phyloP scores from a whole-genome alignment of 2,329 filamentous ascomycete species.

The Aspergillus sp. region DNA sequence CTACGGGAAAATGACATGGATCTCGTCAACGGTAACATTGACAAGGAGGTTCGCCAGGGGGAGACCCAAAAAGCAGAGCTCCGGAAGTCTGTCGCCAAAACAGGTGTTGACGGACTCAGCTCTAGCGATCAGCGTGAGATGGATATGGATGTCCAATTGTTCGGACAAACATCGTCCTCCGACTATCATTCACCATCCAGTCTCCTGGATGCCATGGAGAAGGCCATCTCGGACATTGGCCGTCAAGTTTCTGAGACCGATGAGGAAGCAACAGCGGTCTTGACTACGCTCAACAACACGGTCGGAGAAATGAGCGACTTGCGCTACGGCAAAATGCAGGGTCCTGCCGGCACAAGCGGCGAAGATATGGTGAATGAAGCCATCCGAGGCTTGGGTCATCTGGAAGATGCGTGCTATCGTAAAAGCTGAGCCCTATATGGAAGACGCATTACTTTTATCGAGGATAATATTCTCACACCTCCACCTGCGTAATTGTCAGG shows the following conservation, averaged over 20 bases:
- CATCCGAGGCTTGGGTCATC: slow-evolving; percentile 63
- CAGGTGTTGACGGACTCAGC: slow-evolving; percentile 37
- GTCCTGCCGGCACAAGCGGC: slow-evolving; percentile 53
- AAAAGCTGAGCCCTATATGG: slow-evolving; percentile 12
- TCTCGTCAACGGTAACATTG: slow-evolving; percentile 59
- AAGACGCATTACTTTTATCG: background rate
- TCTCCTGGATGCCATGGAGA: slow-evolving; percentile 69
- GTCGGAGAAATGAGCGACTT: slow-evolving; percentile 78
- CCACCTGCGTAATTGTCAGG: background rate
- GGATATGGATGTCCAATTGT: slow-evolving; percentile 59
- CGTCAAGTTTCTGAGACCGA: slow-evolving; percentile 67
- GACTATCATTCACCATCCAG: slow-evolving; percentile 62
- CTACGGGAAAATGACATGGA: slow-evolving; percentile 71
- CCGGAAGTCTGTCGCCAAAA: slow-evolving; percentile 33
- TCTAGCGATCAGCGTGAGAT: slow-evolving; percentile 41
- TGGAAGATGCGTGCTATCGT: slow-evolving; percentile 64
- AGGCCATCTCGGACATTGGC: slow-evolving; percentile 66
- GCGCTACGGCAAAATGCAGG: slow-evolving; percentile 71
- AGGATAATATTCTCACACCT: background rate
- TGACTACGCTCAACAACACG: slow-evolving; percentile 63
- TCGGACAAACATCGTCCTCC: slow-evolving; percentile 52
- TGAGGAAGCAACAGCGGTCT: slow-evolving; percentile 61
- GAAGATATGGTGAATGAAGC: slow-evolving; percentile 65
- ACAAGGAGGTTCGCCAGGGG: slow-evolving; percentile 39
- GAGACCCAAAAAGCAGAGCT: slow-evolving; percentile 42